Conservation (phyloP, 2,329 filamentous ascomycete species). For the Zymoseptoria crescenta region DNA sequence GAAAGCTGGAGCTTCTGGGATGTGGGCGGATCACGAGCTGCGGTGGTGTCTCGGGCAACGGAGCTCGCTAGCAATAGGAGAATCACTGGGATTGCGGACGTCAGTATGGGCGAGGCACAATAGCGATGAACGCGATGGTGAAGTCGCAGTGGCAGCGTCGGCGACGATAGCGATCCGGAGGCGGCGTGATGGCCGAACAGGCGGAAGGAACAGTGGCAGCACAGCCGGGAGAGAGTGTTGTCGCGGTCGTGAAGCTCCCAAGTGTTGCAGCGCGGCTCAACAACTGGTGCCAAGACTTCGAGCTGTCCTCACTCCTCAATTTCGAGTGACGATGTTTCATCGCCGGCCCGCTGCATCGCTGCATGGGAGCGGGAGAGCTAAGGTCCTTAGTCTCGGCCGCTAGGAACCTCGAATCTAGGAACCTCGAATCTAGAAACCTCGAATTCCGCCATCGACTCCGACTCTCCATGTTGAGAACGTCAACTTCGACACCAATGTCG, state of each 20-base stretch:
- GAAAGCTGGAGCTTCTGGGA: neutral
- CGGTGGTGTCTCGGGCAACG: neutral
- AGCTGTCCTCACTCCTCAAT: too few species aligned
- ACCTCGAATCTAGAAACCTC: too few species aligned
- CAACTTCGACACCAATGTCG: too few species aligned
- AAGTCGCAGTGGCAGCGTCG: neutral
- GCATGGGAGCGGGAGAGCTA: too few species aligned
- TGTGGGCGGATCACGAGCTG: neutral
- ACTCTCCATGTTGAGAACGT: too few species aligned
- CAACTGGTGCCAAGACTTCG: too few species aligned
- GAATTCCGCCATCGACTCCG: too few species aligned
- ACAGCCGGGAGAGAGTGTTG: neutral
- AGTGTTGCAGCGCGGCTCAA: neutral
- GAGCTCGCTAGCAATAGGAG: neutral
- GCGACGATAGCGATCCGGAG: neutral
- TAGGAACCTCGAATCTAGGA: too few species aligned
- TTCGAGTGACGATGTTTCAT: too few species aligned
- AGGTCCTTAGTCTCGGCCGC: too few species aligned
- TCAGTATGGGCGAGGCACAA: neutral
- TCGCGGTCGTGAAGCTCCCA: neutral
- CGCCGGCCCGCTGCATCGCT: too few species aligned
- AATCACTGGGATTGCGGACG: neutral
- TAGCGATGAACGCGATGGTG: neutral
- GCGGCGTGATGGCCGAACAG: neutral
- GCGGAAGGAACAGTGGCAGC: neutral